Conservation (phyloP, 495 filamentous ascomycete species). For the Neurospora intermedia region DNA sequence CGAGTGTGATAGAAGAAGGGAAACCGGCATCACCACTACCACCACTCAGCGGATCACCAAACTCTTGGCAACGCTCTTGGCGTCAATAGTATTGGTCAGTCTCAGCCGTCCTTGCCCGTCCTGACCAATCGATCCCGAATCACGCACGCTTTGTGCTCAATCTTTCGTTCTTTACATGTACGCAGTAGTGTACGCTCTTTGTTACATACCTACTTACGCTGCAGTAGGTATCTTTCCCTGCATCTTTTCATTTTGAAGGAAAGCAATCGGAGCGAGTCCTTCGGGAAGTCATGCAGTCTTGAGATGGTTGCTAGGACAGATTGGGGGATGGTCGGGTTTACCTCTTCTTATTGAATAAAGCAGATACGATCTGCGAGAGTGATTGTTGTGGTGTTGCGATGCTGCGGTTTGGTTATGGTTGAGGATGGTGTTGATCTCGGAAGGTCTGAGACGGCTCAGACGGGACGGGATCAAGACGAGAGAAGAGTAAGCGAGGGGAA, state of each 20-base stretch:
- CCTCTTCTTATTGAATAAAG: background rate
- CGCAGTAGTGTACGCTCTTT: background rate
- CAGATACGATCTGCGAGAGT: background rate
- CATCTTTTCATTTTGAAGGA: background rate
- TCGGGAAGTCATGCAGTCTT: background rate
- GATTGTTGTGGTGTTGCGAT: background rate
- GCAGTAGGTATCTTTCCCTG: background rate
- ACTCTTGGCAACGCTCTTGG: background rate
- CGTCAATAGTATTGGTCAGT: background rate
- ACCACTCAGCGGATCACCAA: background rate
- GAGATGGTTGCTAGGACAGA: background rate
- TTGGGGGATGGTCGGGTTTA: background rate
- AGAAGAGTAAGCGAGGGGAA: background rate
- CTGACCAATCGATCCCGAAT: background rate
- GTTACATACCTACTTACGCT: background rate
- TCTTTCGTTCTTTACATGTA: background rate
- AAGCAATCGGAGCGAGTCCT: no score
- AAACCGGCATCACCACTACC: background rate
- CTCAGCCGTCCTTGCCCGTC: background rate
- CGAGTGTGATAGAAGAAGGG: background rate
- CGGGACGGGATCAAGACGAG: background rate
- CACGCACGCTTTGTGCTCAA: background rate
- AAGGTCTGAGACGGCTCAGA: background rate
- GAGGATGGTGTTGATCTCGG: background rate
- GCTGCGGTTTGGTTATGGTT: background rate